phyloP scores from a whole-genome alignment of 345 rosid genomes.

The Balakata baccata region DNA sequence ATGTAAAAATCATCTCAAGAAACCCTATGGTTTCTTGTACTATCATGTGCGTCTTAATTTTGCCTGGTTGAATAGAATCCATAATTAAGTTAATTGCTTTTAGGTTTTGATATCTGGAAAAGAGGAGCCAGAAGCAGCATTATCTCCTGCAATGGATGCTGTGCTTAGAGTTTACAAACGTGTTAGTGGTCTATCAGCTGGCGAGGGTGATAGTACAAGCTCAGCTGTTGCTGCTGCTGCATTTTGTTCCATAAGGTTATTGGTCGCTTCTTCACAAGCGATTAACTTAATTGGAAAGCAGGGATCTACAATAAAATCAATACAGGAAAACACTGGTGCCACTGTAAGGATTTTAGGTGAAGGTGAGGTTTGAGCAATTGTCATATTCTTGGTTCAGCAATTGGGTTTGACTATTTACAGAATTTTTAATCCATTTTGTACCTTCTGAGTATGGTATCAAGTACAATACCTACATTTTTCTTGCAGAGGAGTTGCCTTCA shows the following conservation, averaged over 20 bases:
- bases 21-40: too few species aligned
- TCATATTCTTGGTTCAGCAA: conserved; percentile 3
- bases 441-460: background rate
- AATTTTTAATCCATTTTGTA: background rate
- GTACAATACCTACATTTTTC: background rate
- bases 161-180: conserved; percentile 48
- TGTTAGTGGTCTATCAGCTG: conserved; percentile 40
- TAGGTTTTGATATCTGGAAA: conserved; percentile 60
- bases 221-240: conserved; percentile 39
- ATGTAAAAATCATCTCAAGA: too few species aligned
- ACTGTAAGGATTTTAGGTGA: conserved; percentile 68
- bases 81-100: background rate
- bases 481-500: conserved; percentile 31
- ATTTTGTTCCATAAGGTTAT: conserved; percentile 56
- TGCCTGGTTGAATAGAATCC: background rate
- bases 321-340: conserved; percentile 77
- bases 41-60: too few species aligned
- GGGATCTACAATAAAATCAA: conserved; percentile 75
- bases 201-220: conserved; percentile 29
- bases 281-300: conserved; percentile 89
- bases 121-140: conserved; percentile 50
- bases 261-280: conserved; percentile 87
- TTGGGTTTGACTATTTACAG: background rate
- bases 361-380: conserved; percentile 37
- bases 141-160: conserved; percentile 64